Percentiles rank a stretch among this genome's conserved stretches.
Conservation (phyloP, 2,329 filamentous ascomycete genomes). For the Fusarium buxicola region DNA sequence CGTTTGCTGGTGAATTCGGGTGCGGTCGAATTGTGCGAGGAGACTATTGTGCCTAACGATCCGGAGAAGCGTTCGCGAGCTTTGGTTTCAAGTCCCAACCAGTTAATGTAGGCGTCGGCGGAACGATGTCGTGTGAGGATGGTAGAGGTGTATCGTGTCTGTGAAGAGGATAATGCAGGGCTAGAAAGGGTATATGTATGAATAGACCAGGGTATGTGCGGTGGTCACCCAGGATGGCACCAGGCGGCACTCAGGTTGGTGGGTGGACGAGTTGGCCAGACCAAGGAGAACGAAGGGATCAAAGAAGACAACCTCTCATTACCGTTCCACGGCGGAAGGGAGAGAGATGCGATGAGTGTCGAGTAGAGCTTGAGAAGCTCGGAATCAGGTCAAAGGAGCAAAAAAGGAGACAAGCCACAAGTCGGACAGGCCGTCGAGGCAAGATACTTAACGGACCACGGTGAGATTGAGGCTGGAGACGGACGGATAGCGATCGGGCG, state of each 20-base stretch:
- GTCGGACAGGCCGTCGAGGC: conserved; percentile 4
- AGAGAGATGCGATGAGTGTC: neutral
- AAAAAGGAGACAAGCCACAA: conserved; percentile 22
- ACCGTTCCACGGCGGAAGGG: conserved; percentile 10
- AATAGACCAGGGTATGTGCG: conserved; percentile 23
- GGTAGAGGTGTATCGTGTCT: neutral
- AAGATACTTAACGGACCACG: conserved; percentile 21
- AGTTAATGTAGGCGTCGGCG: neutral
- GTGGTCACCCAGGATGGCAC: conserved; percentile 23
- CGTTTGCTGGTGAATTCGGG: neutral
- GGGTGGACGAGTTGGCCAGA: conserved; percentile 12
- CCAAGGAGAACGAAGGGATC: conserved; percentile 12
- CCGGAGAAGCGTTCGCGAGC: neutral
- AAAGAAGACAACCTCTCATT: conserved; percentile 5
- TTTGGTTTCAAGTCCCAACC: neutral
- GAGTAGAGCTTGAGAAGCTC: conserved; percentile 15
- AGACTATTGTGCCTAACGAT: neutral
- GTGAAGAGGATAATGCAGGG: neutral
- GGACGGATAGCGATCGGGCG: conserved; percentile 23
- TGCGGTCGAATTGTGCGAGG: neutral
- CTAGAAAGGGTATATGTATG: conserved; percentile 25
- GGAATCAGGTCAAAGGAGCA: conserved; percentile 4
- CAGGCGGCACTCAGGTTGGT: conserved; percentile 31
- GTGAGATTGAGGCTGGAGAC: conserved; percentile 13
- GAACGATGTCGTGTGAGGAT: neutral